phyloP scores from a whole-genome alignment of 129 eudicot species.

The Ambrosia artemisiifolia region DNA sequence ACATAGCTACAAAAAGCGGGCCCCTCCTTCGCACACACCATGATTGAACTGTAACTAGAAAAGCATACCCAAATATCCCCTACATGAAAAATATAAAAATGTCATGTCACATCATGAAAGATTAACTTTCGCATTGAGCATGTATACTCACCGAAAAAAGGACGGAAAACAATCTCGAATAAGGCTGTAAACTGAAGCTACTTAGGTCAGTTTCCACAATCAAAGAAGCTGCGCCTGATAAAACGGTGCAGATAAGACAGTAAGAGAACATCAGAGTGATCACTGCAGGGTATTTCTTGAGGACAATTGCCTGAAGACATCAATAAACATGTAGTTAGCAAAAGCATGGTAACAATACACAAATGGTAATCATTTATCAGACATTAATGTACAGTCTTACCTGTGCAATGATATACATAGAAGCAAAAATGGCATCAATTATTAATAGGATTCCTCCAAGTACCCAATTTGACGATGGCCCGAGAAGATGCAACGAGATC shows the following conservation, averaged over 20 bases:
- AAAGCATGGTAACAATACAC: background rate
- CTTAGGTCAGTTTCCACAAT: constrained; percentile 47
- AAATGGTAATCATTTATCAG: background rate
- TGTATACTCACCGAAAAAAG: constrained; percentile 53
- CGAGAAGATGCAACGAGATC: constrained; percentile 19
- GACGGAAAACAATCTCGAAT: constrained; percentile 45
- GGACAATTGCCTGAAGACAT: constrained; percentile 58
- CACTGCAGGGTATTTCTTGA: constrained; percentile 58
- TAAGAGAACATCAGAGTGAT: constrained; percentile 51
- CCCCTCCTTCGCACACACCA: constrained; percentile 75
- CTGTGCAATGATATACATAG: constrained; percentile 57
- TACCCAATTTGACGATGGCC: constrained; percentile 52
- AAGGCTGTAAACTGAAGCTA: constrained; percentile 59
- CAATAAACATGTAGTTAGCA: constrained; percentile 4
- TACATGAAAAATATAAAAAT: constrained; percentile 18
- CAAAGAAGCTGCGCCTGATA: constrained; percentile 49
- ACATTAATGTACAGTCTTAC: constrained; percentile 26
- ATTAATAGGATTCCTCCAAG: constrained; percentile 67
- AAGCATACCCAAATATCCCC: constrained; percentile 83
- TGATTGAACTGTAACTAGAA: constrained; percentile 58
- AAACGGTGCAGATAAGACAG: constrained; percentile 61
- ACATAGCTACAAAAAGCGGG: constrained; percentile 86
- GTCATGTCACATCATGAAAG: background rate
- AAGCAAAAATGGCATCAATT: constrained; percentile 41
- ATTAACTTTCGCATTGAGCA: background rate